These are phyloP conservation scores for Clavulina sp. DNA, from an alignment of 768 basidiomycete species.

Conservation along the genomic window DNA sequence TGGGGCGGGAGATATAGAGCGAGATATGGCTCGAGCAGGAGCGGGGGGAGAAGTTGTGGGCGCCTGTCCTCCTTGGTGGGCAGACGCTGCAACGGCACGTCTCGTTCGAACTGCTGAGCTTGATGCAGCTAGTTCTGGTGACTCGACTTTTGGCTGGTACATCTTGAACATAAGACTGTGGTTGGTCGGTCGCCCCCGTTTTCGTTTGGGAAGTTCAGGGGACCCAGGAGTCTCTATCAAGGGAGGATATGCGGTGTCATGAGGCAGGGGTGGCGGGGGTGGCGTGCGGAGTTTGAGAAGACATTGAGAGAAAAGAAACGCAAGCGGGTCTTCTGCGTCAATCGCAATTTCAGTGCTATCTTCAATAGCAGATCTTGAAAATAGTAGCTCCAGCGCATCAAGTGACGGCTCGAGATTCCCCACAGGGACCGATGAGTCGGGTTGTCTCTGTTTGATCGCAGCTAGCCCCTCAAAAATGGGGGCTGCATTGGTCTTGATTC, in stretches of 20 bases:
- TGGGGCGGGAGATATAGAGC: too few relatives aligned
- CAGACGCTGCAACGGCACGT: too few relatives aligned
- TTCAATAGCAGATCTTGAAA: constrained; percentile 34
- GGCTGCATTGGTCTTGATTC: constrained; percentile 32
- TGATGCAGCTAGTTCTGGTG: too few relatives aligned
- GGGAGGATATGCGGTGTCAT: constrained; percentile 2
- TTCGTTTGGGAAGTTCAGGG: too few relatives aligned
- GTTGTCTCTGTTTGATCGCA: neutral
- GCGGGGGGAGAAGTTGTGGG: too few relatives aligned
- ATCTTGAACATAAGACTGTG: too few relatives aligned
- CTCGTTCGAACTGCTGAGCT: too few relatives aligned
- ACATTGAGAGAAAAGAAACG: constrained; percentile 51
- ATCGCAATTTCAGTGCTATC: constrained; percentile 38
- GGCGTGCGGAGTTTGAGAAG: constrained; percentile 42
- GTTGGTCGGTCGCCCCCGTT: too few relatives aligned
- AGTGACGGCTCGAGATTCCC: constrained; percentile 66
- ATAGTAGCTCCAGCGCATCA: constrained; percentile 36
- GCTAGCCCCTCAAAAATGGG: constrained; percentile 24
- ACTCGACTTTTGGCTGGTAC: too few relatives aligned
- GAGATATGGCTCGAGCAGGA: too few relatives aligned
- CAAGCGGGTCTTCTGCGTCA: constrained; percentile 38
- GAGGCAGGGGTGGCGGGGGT: constrained; percentile 41
- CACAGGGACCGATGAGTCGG: constrained; percentile 16
- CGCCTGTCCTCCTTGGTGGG: too few relatives aligned
- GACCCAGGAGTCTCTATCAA: too few relatives aligned